These are phyloP conservation scores for Mycosarcoma mackinlayi DNA, from an alignment of 1,284 basidiomycete genomes.

Conservation along the genomic window DNA sequence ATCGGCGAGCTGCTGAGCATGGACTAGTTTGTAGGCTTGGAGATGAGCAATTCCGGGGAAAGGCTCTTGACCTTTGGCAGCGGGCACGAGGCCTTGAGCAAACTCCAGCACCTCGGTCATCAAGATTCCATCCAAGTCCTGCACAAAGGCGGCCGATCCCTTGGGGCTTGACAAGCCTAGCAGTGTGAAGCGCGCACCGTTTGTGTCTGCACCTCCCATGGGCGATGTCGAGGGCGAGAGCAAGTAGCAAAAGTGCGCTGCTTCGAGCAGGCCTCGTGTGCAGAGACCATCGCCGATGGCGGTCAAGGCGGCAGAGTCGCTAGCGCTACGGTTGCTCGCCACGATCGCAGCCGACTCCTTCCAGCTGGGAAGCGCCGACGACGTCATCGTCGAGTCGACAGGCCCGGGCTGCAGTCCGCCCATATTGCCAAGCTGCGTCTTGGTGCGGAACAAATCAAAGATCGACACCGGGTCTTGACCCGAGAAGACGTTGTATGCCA, in stretches of 20 bases:
- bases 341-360: slow-evolving; percentile 87
- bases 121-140: slow-evolving; percentile 82
- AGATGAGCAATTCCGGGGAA: slow-evolving; percentile 86
- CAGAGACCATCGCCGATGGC: slow-evolving; percentile 85
- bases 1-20: slow-evolving; percentile 79
- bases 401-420: slow-evolving; percentile 26
- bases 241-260: slow-evolving; percentile 91
- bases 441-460: slow-evolving; percentile 59
- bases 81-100: slow-evolving; percentile 79
- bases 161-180: slow-evolving; percentile 76
- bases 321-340: slow-evolving; percentile 76
- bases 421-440: slow-evolving; percentile 45
- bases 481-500: slow-evolving; percentile 65
- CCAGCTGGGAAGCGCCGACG: slow-evolving; percentile 79
- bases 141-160: slow-evolving; percentile 73
- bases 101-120: slow-evolving; percentile 94
- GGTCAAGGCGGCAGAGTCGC: slow-evolving; percentile 79
- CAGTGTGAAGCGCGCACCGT: slow-evolving; percentile 74
- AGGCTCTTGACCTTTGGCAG: slow-evolving; percentile 84
- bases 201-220: slow-evolving; percentile 76
- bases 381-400: slow-evolving; percentile 71
- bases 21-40: slow-evolving; percentile 86
- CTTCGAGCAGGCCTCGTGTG: slow-evolving; percentile 80
- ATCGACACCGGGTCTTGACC: slow-evolving; percentile 56
- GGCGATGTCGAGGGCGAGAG: slow-evolving; percentile 85